Base-by-base conservation (phyloP, 495 filamentous ascomycete species). In the Talaromyces ruber region DNA sequence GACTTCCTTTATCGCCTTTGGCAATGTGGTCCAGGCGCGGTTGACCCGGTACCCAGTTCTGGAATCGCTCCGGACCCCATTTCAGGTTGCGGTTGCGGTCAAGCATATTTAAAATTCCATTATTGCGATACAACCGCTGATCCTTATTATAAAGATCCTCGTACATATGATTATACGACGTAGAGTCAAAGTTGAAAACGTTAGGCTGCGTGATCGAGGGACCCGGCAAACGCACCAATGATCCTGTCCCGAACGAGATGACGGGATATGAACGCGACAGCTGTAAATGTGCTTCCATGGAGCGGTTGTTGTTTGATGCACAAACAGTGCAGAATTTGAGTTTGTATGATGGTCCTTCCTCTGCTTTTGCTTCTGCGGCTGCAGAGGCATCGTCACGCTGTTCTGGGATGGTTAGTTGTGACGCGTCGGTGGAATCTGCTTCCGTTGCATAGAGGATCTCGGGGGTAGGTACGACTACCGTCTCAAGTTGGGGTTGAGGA, bases 301-400 rank as follows among this genome's bases (percentile, higher is more conserved):
- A 96, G 83, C 93, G 86, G 70, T 98, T 97, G 67, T 97, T 86
- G 70, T 99, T 98, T 67, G 91, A 96, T 4, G 94, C 94, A 74
- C 95, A 99, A 39, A 99, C 94, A 2, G 95, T 99, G 81, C 95
- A 99, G 77, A 98, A 97, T 68, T 88, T 94, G 47, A 99, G 81
- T 70, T 90, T 95, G 81, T 85, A 94, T 25, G 72, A 81, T 81
- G 74, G 79, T 79, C 72, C 70, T 66, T 72, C 76, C 71, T 68
- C 64, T 70, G 64, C 68, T 63, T 69, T 57, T 18, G 67, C 65
- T 51, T 72, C 71, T 28, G 22, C 51, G 22, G 16, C 11, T 6
- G 51, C 22, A 26, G 51, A 54, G 12, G 51, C 51, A 34, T 66
- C 70, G 29, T 57, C 28, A 6, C 29, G 26, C 32, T 64, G 66